Percentiles rank a stretch among this genome's conserved stretches.
phyloP scores from a whole-genome alignment of 2,329 filamentous ascomycete species.

The Fusarium chlamydosporum region DNA sequence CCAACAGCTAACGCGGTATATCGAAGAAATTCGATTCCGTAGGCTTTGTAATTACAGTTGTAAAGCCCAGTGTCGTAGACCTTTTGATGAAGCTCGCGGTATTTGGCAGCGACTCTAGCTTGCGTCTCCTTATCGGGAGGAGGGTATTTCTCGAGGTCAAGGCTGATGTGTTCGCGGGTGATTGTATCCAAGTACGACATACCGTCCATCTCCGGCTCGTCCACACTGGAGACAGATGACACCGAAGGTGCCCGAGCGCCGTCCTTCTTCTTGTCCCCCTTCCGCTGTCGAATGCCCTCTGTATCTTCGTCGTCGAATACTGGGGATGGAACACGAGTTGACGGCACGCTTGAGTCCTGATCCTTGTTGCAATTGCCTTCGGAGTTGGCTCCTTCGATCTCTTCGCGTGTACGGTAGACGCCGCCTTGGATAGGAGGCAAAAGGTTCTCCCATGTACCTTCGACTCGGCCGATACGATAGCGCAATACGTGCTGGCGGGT shows the following conservation, averaged over 20 bases:
- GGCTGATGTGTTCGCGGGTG: constrained; percentile 79
- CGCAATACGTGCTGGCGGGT: constrained; percentile 81
- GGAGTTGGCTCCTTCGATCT: constrained; percentile 52
- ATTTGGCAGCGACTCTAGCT: constrained; percentile 81
- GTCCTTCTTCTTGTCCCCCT: constrained; percentile 26
- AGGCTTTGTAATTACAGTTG: constrained; percentile 85
- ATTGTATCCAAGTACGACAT: constrained; percentile 79
- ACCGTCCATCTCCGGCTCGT: constrained; percentile 62
- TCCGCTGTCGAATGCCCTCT: constrained; percentile 52
- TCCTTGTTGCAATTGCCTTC: constrained; percentile 40
- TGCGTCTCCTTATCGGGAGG: constrained; percentile 81
- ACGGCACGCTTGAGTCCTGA: constrained; percentile 61
- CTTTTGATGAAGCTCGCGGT: constrained; percentile 80
- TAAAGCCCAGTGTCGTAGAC: constrained; percentile 84
- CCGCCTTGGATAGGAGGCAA: constrained; percentile 93
- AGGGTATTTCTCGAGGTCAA: constrained; percentile 86
- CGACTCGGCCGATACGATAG: constrained; percentile 86
- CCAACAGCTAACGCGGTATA: constrained; percentile 75
- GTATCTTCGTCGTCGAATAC: constrained; percentile 63
- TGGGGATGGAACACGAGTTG: constrained; percentile 67
- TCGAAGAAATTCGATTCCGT: constrained; percentile 79
- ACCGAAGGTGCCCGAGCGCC: constrained; percentile 63
- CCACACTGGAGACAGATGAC: constrained; percentile 70
- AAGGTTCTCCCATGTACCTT: constrained; percentile 90
- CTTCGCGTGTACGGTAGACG: constrained; percentile 69